Evolutionary conservation across 1,284 basidiomycete species (phyloP).

Genomic region (Pterulicium gracile): DNA sequence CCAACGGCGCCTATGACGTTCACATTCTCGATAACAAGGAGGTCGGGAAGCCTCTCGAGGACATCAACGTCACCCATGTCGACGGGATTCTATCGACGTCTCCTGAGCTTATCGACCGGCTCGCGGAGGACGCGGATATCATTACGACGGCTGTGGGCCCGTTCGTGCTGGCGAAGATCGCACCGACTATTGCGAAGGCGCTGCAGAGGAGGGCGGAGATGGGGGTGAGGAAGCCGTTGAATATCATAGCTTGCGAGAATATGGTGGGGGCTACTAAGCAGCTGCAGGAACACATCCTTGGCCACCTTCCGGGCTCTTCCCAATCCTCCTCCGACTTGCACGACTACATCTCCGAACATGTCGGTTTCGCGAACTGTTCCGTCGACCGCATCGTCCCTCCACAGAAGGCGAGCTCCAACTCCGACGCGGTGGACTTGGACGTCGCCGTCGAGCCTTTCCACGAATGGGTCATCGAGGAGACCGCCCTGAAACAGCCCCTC

Average conservation of each 20-base stretch:
- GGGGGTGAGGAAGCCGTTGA: background rate
- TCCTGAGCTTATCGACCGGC: background rate
- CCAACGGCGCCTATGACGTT: background rate
- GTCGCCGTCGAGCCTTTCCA: slow-evolving; percentile 22
- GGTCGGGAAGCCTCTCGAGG: background rate
- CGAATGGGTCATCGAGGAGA: slow-evolving; percentile 21
- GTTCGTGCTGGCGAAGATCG: background rate
- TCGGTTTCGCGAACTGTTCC: slow-evolving; percentile 21
- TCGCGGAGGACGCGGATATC: slow-evolving; percentile 5
- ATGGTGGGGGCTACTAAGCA: background rate
- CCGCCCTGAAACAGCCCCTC: slow-evolving; percentile 14
- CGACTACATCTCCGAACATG: slow-evolving; percentile 12
- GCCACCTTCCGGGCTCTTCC: slow-evolving; percentile 11
- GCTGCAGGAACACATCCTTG: background rate
- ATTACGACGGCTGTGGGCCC: slow-evolving; percentile 1
- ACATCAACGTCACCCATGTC: background rate
- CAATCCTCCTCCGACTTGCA: slow-evolving; percentile 12
- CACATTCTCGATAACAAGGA: background rate
- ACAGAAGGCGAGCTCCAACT: slow-evolving; percentile 1
- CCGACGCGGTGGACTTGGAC: slow-evolving; percentile 13
- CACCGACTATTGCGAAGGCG: background rate
- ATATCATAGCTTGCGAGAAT: slow-evolving; percentile 2
- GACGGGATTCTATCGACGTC: background rate
- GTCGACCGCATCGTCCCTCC: slow-evolving; percentile 23
- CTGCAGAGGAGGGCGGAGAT: background rate